These are phyloP conservation scores for Petunia axillaris DNA, from an alignment of 257 asterid species.

Conservation along the genomic window DNA sequence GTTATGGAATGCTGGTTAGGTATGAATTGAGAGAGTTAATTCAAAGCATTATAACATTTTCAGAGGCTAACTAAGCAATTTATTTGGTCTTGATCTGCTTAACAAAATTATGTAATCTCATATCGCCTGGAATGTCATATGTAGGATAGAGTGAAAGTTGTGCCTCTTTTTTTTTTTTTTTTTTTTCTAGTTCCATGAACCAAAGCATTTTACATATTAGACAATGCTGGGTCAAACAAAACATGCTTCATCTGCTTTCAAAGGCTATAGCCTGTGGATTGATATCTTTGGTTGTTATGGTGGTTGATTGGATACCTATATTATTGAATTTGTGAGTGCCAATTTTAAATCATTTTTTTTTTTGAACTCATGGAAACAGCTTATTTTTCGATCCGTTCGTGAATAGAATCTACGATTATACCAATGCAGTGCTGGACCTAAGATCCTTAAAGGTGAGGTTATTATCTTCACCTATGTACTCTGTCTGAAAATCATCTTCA, in stretches of 20 bases:
- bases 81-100: not conserved
- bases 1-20: conserved; percentile 3
- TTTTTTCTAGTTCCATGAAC: not conserved
- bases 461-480: conserved; percentile 18
- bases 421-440: conserved; percentile 71
- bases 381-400: conserved; percentile 75
- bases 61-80: conserved; percentile 6
- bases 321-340: conserved; percentile 20
- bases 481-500: not conserved
- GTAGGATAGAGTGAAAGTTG: not conserved
- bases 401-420: conserved; percentile 71
- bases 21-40: conserved; percentile 6
- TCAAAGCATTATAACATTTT: not conserved
- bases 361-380: conserved; percentile 57
- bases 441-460: conserved; percentile 60
- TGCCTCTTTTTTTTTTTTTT: not conserved
- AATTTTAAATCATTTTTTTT: conserved; percentile 34
- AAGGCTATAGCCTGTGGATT: not conserved
- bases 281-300: not conserved
- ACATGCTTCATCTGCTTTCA: not conserved
- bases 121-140: not conserved
- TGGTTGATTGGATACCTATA: not conserved
- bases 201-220: not conserved
- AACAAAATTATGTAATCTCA: not conserved
- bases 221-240: conserved; percentile 5